Evolutionary conservation across 1,284 basidiomycete species (phyloP), one percentile per base, ranked within the genome.

Genomic region (Pseudozyma tsukubaensis): DNA sequence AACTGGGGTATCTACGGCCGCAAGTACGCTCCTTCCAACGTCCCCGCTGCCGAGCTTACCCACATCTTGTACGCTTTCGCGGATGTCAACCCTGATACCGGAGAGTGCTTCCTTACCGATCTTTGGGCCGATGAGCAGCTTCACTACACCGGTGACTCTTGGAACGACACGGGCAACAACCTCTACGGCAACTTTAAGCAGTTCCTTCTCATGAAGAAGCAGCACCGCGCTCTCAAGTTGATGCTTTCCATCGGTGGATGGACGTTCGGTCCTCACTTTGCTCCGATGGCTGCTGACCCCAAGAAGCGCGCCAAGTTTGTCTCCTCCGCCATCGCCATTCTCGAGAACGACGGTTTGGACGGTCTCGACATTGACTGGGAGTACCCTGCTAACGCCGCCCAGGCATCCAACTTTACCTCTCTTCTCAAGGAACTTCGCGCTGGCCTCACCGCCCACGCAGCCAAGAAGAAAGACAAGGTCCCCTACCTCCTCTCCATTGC

Each of bases 1-100:
- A 84, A 79, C 72, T 92, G 94, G 94, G 94, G 93, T n/a, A 97
- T 97, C 55, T 97, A 97, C 84, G 94, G 89, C 42, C 89, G 94
- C 76, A 94, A 94, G 85, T 96, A 91, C 86, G 65, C 73, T 89
- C 90, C 91, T 10, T 16, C 59, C 45, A 57, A 88, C 81, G 87
- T 97, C 61, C 94, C 94, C 55, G 86, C 84, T 59, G 85, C 83
- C 64, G 89, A 87, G 84, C 88, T 89, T 85, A 97, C 88, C 68
- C 93, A 94, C 80, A 89, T 97, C 78, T 86, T 94, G 21, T 96
- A 96, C 81, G 77, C 95, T 0, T 97, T 97, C 80, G 94, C 92
- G 51, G 93, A 95, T 84, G 88, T 92, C 54, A 88, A 90, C 19
- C 87, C 88, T 29, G 89, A 89, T 1, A 93, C 92, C 1, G 86